Evolutionary conservation across 345 rosid genomes (phyloP).

Genomic region (Rhodamnia argentea): DNA sequence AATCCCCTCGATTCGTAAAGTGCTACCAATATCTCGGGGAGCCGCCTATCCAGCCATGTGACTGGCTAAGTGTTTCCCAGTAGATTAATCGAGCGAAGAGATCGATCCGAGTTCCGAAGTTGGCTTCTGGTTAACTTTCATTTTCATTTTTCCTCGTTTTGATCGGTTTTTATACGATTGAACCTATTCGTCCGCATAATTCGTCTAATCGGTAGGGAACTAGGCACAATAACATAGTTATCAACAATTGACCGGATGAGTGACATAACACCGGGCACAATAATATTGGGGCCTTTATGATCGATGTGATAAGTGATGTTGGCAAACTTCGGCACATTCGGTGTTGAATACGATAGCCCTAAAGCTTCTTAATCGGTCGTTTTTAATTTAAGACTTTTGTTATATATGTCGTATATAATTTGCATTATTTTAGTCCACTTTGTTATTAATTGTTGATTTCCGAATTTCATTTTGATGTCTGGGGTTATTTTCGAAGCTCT

Average conservation of each 20-base stretch:
- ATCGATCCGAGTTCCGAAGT: neutral
- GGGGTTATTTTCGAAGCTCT: neutral
- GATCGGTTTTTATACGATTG: fast-evolving
- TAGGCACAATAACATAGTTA: neutral
- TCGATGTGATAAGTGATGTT: neutral
- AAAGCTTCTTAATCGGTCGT: neutral
- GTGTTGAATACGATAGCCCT: neutral
- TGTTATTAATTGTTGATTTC: neutral
- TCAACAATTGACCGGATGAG: fast-evolving
- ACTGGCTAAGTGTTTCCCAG: fast-evolving
- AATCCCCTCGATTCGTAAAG: neutral
- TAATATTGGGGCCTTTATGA: neutral
- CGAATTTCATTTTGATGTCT: neutral
- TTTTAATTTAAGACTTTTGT: neutral
- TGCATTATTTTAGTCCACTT: neutral
- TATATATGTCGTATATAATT: too few relatives aligned
- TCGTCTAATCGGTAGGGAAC: neutral
- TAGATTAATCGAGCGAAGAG: neutral
- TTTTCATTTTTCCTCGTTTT: fast-evolving
- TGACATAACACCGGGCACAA: neutral
- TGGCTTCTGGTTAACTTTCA: fast-evolving
- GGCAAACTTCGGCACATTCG: neutral
- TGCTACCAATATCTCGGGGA: fast-evolving
- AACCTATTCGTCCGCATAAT: fast-evolving
- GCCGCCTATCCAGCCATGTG: fast-evolving